Percentiles rank a stretch among this genome's conserved stretches.
Evolutionary conservation across 169 alveolate genomes (phyloP).

Genomic region (Plasmodium vivax): DNA sequence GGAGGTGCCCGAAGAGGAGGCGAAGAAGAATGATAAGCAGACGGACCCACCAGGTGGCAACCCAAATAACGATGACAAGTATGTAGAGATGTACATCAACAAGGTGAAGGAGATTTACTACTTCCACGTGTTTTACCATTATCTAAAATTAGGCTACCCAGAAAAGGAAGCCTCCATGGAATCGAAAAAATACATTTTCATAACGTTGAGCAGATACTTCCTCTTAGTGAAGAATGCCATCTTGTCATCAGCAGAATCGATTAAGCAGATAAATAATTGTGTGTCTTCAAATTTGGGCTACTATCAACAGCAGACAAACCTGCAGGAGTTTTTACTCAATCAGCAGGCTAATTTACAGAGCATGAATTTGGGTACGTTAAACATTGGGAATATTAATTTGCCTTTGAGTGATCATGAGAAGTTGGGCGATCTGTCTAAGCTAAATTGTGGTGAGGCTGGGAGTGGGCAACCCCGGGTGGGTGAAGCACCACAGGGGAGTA

Average conservation of each 20-base stretch:
- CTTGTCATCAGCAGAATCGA: constrained; percentile 57
- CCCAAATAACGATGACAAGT: constrained; percentile 20
- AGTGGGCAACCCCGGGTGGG: not conserved
- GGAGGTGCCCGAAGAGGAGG: not conserved
- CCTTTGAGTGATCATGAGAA: constrained; percentile 18
- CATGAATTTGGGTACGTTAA: constrained; percentile 6
- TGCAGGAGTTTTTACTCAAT: constrained; percentile 55
- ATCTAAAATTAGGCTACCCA: constrained; percentile 66
- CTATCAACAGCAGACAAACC: constrained; percentile 52
- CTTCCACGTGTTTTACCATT: constrained; percentile 72
- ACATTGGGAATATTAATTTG: constrained; percentile 37
- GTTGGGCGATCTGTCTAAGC: constrained; percentile 31
- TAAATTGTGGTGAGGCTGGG: not conserved
- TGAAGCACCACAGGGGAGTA: not conserved
- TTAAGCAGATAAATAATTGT: constrained; percentile 68
- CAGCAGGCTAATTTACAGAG: constrained; percentile 34
- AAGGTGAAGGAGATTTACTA: constrained; percentile 70
- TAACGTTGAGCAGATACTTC: constrained; percentile 55
- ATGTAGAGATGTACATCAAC: constrained; percentile 63
- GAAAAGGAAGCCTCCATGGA: constrained; percentile 71
- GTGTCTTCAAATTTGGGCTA: constrained; percentile 51
- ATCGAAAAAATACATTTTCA: constrained; percentile 62
- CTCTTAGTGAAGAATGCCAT: constrained; percentile 62
- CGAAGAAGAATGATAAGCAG: not conserved
- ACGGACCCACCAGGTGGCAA: not conserved